phyloP scores from a whole-genome alignment of 2,329 filamentous ascomycete species.

The Diplodia mutila region DNA sequence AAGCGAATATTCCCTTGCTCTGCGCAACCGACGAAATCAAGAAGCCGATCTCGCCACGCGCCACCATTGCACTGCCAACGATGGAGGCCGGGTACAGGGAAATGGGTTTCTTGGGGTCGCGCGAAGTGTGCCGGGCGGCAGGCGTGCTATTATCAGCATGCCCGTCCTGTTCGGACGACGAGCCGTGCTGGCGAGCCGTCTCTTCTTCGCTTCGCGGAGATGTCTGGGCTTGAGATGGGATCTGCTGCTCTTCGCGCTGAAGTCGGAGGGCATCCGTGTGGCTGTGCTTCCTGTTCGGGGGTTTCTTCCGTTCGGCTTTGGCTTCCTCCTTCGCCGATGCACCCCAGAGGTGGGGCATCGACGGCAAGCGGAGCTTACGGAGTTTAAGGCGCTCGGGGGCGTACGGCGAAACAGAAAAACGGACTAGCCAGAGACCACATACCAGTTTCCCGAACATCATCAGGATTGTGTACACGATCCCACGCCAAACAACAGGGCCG shows the following conservation, averaged over 20 bases:
- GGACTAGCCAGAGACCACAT: slow-evolving; percentile 47
- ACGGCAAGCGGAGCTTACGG: slow-evolving; percentile 1
- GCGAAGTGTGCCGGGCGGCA: slow-evolving; percentile 27
- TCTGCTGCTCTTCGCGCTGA: slow-evolving; percentile 1
- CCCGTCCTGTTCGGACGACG: background rate
- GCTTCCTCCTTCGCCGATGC: background rate
- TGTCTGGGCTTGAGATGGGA: background rate
- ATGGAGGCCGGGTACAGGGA: slow-evolving; percentile 71
- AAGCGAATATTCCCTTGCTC: slow-evolving; percentile 53
- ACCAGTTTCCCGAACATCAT: slow-evolving; percentile 62
- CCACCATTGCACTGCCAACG: slow-evolving; percentile 71
- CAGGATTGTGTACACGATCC: slow-evolving; percentile 70
- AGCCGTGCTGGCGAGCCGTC: background rate
- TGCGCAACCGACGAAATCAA: slow-evolving; percentile 72
- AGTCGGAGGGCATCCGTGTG: background rate
- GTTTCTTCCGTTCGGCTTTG: slow-evolving; percentile 1
- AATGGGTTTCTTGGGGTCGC: slow-evolving; percentile 50
- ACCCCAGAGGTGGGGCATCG: slow-evolving; percentile 18
- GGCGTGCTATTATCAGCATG: slow-evolving; percentile 1
- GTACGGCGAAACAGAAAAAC: slow-evolving; percentile 33
- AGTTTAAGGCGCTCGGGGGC: slow-evolving; percentile 5
- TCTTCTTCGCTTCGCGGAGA: background rate
- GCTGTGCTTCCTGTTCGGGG: slow-evolving; percentile 3
- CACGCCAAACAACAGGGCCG: slow-evolving; percentile 69
- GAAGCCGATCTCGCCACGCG: slow-evolving; percentile 80